phyloP scores from a whole-genome alignment of 352 stramenopile species.

The Lagenidium giganteum region DNA sequence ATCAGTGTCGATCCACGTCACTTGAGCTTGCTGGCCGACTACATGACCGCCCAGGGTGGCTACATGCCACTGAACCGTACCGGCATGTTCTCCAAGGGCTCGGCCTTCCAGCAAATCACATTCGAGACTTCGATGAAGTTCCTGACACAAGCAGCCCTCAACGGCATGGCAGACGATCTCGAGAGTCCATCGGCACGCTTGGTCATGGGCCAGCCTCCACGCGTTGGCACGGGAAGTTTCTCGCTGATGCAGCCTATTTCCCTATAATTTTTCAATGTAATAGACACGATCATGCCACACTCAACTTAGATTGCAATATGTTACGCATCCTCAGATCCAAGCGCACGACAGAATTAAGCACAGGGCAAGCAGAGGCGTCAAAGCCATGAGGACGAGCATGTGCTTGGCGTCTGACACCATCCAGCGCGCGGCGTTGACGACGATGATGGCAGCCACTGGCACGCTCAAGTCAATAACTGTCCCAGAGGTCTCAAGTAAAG shows the following conservation, averaged over 20 bases:
- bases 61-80: constrained; percentile 98
- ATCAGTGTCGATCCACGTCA: constrained; percentile 98
- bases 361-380: no score
- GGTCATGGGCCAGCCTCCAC: constrained; percentile 92
- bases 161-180: constrained; percentile 86
- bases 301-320: not conserved
- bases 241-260: constrained; percentile 88
- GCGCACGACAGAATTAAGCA: no score
- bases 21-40: constrained; percentile 98
- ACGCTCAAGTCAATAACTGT: no score
- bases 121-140: constrained; percentile 99
- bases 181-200: constrained; percentile 93
- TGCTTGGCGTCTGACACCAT: no score
- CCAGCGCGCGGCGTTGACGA: no score
- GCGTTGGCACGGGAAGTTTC: constrained; percentile 95
- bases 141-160: constrained; percentile 94
- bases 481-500: constrained; percentile 1
- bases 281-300: not conserved
- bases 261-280: constrained; percentile 34
- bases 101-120: constrained; percentile 98
- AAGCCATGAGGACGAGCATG: no score
- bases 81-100: constrained; percentile 96
- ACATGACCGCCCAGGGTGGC: constrained; percentile 98
- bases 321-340: no score
- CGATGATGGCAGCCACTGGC: no score